Percentiles rank a stretch among this genome's conserved stretches.
Conservation (phyloP, 768 basidiomycete genomes). For the Hebeloma cylindrosporum region DNA sequence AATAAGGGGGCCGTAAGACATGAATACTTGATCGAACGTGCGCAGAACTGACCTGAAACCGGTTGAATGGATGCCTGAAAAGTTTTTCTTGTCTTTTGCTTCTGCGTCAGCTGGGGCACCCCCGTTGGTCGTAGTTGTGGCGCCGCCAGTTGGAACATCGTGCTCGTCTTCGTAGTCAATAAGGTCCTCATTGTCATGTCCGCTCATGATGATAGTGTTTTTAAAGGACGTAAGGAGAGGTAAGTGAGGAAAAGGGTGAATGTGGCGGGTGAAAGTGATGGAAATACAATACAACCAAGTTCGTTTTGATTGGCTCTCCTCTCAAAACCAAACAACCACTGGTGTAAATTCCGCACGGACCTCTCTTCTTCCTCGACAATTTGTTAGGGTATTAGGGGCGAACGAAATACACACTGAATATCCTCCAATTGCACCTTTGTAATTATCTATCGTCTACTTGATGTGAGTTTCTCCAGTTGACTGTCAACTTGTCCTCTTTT, state of each 20-base stretch:
- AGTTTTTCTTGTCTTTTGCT: conserved; percentile 95
- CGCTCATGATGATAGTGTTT: conserved; percentile 54
- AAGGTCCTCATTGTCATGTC: conserved; percentile 86
- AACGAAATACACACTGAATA: too few relatives aligned
- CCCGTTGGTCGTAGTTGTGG: conserved; percentile 48
- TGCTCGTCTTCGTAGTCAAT: conserved; percentile 95
- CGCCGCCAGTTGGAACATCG: conserved; percentile 64
- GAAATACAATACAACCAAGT: conserved; percentile 21
- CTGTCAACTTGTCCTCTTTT: too few relatives aligned
- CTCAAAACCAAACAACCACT: conserved; percentile 31
- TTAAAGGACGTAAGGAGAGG: conserved; percentile 29
- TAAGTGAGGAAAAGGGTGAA: conserved; percentile 28
- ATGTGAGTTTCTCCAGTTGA: too few relatives aligned
- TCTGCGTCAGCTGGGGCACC: conserved; percentile 53
- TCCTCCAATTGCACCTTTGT: too few relatives aligned
- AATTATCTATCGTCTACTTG: too few relatives aligned
- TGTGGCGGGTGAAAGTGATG: conserved; percentile 21
- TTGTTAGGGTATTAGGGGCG: too few relatives aligned
- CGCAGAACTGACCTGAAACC: conserved; percentile 79
- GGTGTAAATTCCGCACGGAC: conserved; percentile 34
- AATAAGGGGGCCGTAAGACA: conserved; percentile 17
- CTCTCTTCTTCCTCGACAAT: too few relatives aligned
- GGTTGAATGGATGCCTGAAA: conserved; percentile 99
- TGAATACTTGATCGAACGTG: conserved; percentile 3
- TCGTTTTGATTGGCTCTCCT: conserved; percentile 27